Conservation (phyloP, 345 rosid genomes). For the Passiflora organensis region DNA sequence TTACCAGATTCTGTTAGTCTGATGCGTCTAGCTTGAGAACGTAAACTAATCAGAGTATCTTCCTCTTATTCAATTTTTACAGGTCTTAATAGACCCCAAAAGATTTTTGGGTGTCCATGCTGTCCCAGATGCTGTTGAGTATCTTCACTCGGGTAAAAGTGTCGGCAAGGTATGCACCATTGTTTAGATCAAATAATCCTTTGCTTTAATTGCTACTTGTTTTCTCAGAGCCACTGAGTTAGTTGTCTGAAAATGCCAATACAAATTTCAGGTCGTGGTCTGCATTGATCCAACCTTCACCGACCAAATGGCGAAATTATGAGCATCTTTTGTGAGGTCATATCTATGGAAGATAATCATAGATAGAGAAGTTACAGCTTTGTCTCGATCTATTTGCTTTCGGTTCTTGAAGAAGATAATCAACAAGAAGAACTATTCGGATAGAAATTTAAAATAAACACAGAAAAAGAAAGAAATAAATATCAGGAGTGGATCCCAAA, state of each 20-base stretch:
- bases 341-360: neutral
- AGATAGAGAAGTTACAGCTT: neutral
- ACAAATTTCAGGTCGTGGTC: conserved; percentile 58
- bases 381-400: neutral
- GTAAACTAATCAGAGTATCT: conserved; percentile 1
- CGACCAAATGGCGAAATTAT: conserved; percentile 54
- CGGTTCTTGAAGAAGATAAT: too few relatives aligned
- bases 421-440: too few relatives aligned
- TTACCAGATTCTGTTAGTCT: too few relatives aligned
- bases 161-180: conserved; percentile 66
- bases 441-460: too few relatives aligned
- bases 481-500: too few relatives aligned
- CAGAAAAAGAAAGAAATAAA: too few relatives aligned
- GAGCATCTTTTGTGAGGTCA: conserved; percentile 15
- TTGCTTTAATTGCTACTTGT: neutral
- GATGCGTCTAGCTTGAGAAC: neutral
- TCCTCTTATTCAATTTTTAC: neutral
- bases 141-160: conserved; percentile 94
- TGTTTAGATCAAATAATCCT: neutral
- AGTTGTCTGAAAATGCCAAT: neutral
- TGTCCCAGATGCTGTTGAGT: conserved; percentile 87
- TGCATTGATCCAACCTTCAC: conserved; percentile 67
- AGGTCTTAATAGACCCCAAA: conserved; percentile 75
- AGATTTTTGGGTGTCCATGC: conserved; percentile 59
- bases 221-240: neutral